Conservation (phyloP, 139 green algal genomes). For the Mesotaenium endlicherianum region DNA sequence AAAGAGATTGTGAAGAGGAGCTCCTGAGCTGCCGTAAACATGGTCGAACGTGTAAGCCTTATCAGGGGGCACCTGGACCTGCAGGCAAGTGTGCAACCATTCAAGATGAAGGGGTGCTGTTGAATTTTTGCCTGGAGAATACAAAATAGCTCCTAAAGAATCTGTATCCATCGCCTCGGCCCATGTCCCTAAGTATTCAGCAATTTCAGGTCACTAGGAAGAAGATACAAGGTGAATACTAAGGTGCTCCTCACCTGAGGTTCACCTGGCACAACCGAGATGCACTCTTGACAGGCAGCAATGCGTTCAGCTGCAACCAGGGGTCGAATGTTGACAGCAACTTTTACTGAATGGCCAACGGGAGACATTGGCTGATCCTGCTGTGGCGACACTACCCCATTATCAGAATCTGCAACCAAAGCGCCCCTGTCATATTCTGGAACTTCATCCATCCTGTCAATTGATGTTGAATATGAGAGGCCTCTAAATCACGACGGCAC, state of each 20-base stretch:
- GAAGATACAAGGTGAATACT: no score
- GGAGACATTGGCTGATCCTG: no score
- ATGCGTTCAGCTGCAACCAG: slow-evolving; percentile 72
- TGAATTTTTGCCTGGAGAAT: not conserved
- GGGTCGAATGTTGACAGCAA: slow-evolving; percentile 83
- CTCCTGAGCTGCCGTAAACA: slow-evolving; percentile 48
- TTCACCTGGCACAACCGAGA: slow-evolving; percentile 66
- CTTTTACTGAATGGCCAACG: slow-evolving; percentile 50
- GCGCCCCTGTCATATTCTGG: no score
- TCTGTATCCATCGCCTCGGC: no score
- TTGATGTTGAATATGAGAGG: no score
- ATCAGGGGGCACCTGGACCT: slow-evolving; percentile 48
- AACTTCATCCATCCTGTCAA: no score
- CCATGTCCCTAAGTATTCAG: no score
- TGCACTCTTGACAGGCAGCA: slow-evolving; percentile 66
- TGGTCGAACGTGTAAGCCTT: slow-evolving; percentile 55
- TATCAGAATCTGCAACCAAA: no score
- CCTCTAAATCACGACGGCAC: no score
- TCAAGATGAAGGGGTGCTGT: not conserved
- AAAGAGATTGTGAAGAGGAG: slow-evolving; percentile 33
- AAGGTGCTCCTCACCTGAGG: slow-evolving; percentile 73
- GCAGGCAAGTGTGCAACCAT: not conserved
- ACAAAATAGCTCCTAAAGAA: not conserved
- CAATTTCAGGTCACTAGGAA: no score
- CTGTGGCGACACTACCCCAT: no score